Base-by-base conservation (phyloP, 1,284 basidiomycete species). In the Prillingera fragicola region DNA sequence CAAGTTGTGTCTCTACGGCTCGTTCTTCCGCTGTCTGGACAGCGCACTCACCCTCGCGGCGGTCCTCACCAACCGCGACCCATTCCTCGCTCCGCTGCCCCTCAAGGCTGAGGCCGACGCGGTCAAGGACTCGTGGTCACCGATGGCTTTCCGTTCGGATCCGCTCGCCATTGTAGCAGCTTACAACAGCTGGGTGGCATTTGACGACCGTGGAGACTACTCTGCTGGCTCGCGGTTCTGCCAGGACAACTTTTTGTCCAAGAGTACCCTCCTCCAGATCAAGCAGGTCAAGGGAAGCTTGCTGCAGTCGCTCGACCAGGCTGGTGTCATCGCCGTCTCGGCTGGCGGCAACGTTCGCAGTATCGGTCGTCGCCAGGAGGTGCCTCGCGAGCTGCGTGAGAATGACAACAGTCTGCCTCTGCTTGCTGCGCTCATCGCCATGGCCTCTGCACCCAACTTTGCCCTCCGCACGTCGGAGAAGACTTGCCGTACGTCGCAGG, bases 11-110 rank as follows among this genome's bases (percentile, higher is more conserved):
- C 76, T 96, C 1, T 88, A 84, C 65, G 92, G 91, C 28, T 83
- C 85, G 56, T 89, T 96, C 75, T 95, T 95, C 82, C 81, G 86
- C 46, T 96, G 91, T 70, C 75, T 96, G 42, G 88, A 95, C 63
- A 83, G 85, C 33, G 88, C 89, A 0, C 72, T 96, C 39, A 88
- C 87, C 4, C 78, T 97, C 31, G 90, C 91, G 5, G 88, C 91
- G 2, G 85, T 95, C 56, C 71, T 95, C 56, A 85, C 87, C 8
- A 87, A 86, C 61, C 82, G 91, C 28, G 90, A 94, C 58, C 90
- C 91, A 3, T 96, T 96, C 76, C 71, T 94, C 41, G 80, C 83
- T 0, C 91, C 91, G 0, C 72, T 80, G 22, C 54, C 67, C 4
- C 52, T 71, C 26, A 73, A 74, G 58, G 54, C 53, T 6, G 63